Evolutionary conservation across 345 rosid species (phyloP).

Genomic region (Firmiana major): DNA sequence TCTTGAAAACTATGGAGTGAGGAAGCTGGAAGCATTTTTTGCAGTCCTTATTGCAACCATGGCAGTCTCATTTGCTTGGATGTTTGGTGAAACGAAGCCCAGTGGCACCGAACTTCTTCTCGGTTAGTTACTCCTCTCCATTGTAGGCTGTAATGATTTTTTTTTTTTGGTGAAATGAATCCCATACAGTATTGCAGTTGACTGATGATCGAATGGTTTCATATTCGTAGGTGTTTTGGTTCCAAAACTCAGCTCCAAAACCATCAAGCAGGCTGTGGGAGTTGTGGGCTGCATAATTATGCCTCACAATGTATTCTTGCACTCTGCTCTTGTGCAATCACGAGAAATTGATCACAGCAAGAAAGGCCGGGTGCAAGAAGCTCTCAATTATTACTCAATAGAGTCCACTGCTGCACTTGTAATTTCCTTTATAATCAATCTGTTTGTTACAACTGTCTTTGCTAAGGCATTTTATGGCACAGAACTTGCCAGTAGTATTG

Average conservation of each 20-base stretch:
- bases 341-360: conserved; percentile 65
- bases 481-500: conserved; percentile 64
- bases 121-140: conserved; percentile 37
- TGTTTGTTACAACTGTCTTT: conserved; percentile 84
- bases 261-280: conserved; percentile 89
- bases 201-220: not conserved
- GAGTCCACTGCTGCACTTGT: conserved; percentile 73
- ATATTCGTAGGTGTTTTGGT: conserved; percentile 60
- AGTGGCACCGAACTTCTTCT: conserved; percentile 68
- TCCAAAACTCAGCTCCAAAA: conserved; percentile 78
- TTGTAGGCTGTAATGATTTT: not conserved
- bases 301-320: conserved; percentile 96
- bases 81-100: conserved; percentile 92
- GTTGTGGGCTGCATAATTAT: conserved; percentile 92
- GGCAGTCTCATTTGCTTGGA: conserved; percentile 92
- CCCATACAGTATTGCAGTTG: not conserved
- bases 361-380: conserved; percentile 73
- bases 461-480: conserved; percentile 87
- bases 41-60: conserved; percentile 76
- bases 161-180: not conserved
- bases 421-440: conserved; percentile 78
- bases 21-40: conserved; percentile 88
- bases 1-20: conserved; percentile 91
- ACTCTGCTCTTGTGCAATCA: conserved; percentile 92
- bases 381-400: conserved; percentile 78